These are phyloP conservation scores for Zymoseptoria passerinii DNA, from an alignment of 2,329 filamentous ascomycete genomes.

Conservation along the genomic window DNA sequence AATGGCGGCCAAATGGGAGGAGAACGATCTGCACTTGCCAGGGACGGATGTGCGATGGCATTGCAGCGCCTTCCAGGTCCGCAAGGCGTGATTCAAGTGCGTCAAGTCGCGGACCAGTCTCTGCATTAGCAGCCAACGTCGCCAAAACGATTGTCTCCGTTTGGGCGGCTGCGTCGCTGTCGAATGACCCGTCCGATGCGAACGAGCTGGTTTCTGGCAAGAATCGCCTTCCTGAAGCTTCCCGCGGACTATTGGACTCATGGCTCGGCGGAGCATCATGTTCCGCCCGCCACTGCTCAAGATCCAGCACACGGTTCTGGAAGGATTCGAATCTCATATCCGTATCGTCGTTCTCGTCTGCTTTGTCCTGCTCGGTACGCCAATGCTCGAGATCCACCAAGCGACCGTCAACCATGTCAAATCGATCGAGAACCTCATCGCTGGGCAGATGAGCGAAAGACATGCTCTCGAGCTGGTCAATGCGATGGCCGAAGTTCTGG, in stretches of 20 bases:
- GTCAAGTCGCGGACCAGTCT: conserved; percentile 38
- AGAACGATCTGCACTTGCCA: conserved; percentile 73
- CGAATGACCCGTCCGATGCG: conserved; percentile 31
- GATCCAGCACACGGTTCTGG: conserved; percentile 58
- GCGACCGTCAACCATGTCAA: conserved; percentile 59
- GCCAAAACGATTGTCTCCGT: conserved; percentile 28
- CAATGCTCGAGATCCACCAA: conserved; percentile 60
- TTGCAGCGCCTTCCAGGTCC: conserved; percentile 48
- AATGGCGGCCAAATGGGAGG: conserved; percentile 56
- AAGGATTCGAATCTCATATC: conserved; percentile 27
- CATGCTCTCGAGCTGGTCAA: conserved; percentile 61
- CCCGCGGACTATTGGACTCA: conserved; percentile 18
- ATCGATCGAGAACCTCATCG: conserved; percentile 60
- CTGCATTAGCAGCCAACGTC: conserved; percentile 28
- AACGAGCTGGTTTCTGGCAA: conserved; percentile 33
- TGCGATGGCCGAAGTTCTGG: conserved; percentile 44
- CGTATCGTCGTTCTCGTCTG: conserved; percentile 30
- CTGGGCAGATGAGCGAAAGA: conserved; percentile 60
- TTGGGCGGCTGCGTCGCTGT: conserved; percentile 28
- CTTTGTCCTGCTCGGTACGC: conserved; percentile 23
- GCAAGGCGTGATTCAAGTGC: conserved; percentile 41
- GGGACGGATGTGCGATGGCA: conserved; percentile 55
- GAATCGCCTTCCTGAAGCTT: conserved; percentile 23
- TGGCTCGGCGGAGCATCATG: conserved; percentile 19
- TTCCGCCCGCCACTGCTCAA: conserved; percentile 45